Conservation (phyloP, 1,284 basidiomycete species). For the Somion occarium region DNA sequence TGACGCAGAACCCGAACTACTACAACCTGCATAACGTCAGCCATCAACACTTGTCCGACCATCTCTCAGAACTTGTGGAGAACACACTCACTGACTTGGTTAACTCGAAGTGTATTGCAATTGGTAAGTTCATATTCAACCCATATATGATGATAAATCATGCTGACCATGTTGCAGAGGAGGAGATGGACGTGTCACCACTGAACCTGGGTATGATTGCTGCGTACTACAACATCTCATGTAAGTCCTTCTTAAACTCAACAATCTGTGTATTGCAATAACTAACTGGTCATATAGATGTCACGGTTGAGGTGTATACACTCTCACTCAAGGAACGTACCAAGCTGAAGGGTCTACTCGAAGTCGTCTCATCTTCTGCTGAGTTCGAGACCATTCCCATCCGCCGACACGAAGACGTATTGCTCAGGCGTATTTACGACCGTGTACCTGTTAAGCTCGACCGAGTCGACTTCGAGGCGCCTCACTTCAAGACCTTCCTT, state of each 20-base stretch:
- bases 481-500: constrained; percentile 98
- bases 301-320: constrained; percentile 96
- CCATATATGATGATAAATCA: background rate
- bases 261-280: constrained; percentile 1
- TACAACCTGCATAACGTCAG: constrained; percentile 94
- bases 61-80: constrained; percentile 95
- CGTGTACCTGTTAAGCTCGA: constrained; percentile 97
- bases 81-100: constrained; percentile 89
- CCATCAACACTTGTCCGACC: constrained; percentile 90
- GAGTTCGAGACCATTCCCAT: constrained; percentile 97
- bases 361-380: constrained; percentile 93
- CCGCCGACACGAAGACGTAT: constrained; percentile 82
- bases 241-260: constrained; percentile 37
- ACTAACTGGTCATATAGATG: constrained; percentile 45
- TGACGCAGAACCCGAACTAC: constrained; percentile 95
- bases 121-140: constrained; percentile 50
- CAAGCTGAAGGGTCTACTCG: constrained; percentile 95
- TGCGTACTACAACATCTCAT: constrained; percentile 89
- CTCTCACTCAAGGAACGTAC: constrained; percentile 94
- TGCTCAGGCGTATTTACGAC: constrained; percentile 89
- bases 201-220: constrained; percentile 97
- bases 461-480: constrained; percentile 81
- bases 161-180: constrained; percentile 45
- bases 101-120: constrained; percentile 91
- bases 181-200: constrained; percentile 90